A percentile compares a stretch with the other conserved stretches of the same genome.
Conservation (phyloP, 441 rosid species). For the Populus tomentosa region DNA sequence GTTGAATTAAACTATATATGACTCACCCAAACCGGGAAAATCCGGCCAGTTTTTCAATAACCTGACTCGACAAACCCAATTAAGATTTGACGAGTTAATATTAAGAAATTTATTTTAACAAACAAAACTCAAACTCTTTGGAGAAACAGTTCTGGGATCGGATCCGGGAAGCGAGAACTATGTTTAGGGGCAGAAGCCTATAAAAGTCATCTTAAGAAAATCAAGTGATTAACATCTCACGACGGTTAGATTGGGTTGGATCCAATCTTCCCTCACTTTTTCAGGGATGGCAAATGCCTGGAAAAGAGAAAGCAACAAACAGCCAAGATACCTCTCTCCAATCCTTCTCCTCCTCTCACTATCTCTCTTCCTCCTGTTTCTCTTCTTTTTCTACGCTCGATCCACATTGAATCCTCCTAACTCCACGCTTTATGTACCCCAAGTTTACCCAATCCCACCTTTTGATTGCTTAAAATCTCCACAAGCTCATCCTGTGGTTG, state of each 20-base stretch:
- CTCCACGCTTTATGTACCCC: conserved; percentile 32
- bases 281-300: conserved; percentile 72
- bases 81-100: too few species aligned
- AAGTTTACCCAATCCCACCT: conserved; percentile 36
- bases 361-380: conserved; percentile 28
- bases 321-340: conserved; percentile 43
- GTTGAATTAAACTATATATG: too few species aligned
- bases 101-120: too few species aligned
- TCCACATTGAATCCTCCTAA: conserved; percentile 26
- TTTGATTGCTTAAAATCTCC: conserved; percentile 74
- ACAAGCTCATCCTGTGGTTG: conserved; percentile 83
- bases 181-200: background rate
- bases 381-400: conserved; percentile 30
- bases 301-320: conserved; percentile 52
- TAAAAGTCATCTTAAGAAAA: background rate
- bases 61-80: too few species aligned
- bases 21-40: too few species aligned
- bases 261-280: background rate
- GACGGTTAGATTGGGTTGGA: background rate
- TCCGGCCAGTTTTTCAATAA: too few species aligned
- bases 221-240: background rate
- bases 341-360: conserved; percentile 31
- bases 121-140: too few species aligned
- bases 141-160: too few species aligned
- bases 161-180: too few species aligned